These are phyloP conservation scores for Fraxinus anomala DNA, from an alignment of 257 asterid genomes.

Conservation along the genomic window DNA sequence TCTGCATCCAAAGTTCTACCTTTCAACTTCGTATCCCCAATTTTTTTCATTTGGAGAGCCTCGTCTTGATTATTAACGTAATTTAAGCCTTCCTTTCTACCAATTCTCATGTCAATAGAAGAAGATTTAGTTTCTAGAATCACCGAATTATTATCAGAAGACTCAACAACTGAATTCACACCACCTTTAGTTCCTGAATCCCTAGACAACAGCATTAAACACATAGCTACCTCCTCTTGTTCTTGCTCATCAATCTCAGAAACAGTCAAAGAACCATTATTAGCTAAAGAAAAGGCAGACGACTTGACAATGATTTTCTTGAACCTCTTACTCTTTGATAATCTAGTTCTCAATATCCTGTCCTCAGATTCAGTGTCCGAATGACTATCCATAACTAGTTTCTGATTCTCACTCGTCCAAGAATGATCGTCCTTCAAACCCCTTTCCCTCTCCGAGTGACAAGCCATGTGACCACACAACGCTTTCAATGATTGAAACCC, in stretches of 20 bases:
- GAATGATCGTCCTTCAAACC: slow-evolving; percentile 68
- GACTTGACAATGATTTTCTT: slow-evolving; percentile 48
- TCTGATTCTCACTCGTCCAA: slow-evolving; percentile 76
- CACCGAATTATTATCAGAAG: slow-evolving; percentile 85
- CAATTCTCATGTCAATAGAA: slow-evolving; percentile 54
- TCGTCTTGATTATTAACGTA: slow-evolving; percentile 26
- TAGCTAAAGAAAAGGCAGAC: slow-evolving; percentile 43
- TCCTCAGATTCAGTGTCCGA: slow-evolving; percentile 74
- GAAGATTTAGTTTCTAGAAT: slow-evolving; percentile 77
- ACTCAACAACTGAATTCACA: slow-evolving; percentile 75
- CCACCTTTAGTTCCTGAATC: slow-evolving; percentile 60
- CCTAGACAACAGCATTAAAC: slow-evolving; percentile 84
- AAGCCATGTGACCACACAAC: slow-evolving; percentile 97
- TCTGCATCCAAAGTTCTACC: slow-evolving; percentile 39
- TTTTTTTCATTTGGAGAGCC: slow-evolving; percentile 30
- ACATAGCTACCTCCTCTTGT: slow-evolving; percentile 73
- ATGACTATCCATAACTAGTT: slow-evolving; percentile 50
- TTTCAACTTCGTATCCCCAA: slow-evolving; percentile 36
- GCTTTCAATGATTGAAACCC: slow-evolving; percentile 89
- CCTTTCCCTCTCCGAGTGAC: slow-evolving; percentile 80
- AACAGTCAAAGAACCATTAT: slow-evolving; percentile 59
- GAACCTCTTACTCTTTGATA: slow-evolving; percentile 50
- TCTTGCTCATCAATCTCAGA: slow-evolving; percentile 81
- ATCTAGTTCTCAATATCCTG: slow-evolving; percentile 42
- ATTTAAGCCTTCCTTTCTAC: slow-evolving; percentile 32